These are phyloP conservation scores for Boletales sp. DNA, from an alignment of 768 basidiomycete species.

Conservation along the genomic window DNA sequence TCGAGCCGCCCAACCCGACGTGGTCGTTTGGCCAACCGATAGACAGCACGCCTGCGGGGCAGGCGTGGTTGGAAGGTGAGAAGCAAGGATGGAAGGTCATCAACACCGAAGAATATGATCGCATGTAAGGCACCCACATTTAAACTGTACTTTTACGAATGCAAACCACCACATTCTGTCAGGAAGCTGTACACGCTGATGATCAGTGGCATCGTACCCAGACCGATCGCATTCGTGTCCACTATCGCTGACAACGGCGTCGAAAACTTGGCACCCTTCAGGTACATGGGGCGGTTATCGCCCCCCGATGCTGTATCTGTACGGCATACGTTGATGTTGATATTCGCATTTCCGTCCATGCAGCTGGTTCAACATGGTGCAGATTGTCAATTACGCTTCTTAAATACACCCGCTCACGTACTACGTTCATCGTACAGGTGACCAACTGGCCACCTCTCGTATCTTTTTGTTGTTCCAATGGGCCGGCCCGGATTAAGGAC, in stretches of 20 bases:
- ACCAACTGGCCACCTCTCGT: slow-evolving; percentile 30
- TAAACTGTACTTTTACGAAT: too few species aligned
- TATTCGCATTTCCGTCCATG: too few species aligned
- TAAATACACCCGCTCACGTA: too few species aligned
- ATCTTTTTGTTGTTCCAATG: slow-evolving; percentile 30
- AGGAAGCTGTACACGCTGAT: slow-evolving; percentile 33
- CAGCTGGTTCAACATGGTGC: slow-evolving; percentile 29
- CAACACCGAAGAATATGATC: slow-evolving; percentile 28
- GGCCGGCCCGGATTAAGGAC: slow-evolving; percentile 34
- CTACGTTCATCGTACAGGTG: slow-evolving; percentile 10
- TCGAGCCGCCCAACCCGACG: slow-evolving; percentile 28
- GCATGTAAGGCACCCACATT: slow-evolving; percentile 15
- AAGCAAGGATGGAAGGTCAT: slow-evolving; percentile 33
- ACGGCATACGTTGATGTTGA: neutral
- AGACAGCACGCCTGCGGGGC: slow-evolving; percentile 25
- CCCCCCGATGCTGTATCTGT: neutral
- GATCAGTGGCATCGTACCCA: slow-evolving; percentile 38
- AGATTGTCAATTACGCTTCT: neutral
- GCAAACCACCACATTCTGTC: neutral
- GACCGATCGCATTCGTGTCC: slow-evolving; percentile 46
- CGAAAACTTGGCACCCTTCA: slow-evolving; percentile 43
- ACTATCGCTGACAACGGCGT: slow-evolving; percentile 31
- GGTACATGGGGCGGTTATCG: slow-evolving; percentile 16
- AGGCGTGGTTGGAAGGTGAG: slow-evolving; percentile 34
- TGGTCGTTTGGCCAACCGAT: slow-evolving; percentile 32